Conservation (phyloP, 805 yeast genomes). For the Saccharomycopsis babjevae region DNA sequence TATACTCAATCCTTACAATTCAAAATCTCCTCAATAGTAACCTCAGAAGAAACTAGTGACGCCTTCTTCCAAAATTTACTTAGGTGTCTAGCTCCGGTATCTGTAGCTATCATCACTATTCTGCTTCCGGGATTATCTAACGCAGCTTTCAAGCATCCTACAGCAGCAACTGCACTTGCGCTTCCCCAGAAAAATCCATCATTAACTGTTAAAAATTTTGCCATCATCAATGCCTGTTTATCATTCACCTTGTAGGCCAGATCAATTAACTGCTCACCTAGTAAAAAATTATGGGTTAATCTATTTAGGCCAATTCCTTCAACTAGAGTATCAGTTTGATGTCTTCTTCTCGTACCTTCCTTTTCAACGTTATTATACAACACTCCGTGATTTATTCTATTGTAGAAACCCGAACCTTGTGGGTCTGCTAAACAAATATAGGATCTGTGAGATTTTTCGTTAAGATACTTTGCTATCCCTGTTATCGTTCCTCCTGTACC, state of each 20-base stretch:
- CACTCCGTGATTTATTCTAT: slow-evolving; percentile 79
- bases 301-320: slow-evolving; percentile 93
- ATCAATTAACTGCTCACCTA: slow-evolving; percentile 63
- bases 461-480: slow-evolving; percentile 77
- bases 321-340: slow-evolving; percentile 89
- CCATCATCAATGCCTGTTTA: slow-evolving; percentile 78
- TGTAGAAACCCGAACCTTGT: slow-evolving; percentile 87
- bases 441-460: slow-evolving; percentile 33
- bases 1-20: neutral
- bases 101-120: slow-evolving; percentile 83
- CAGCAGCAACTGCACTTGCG: slow-evolving; percentile 89
- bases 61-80: slow-evolving; percentile 89
- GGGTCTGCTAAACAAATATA: slow-evolving; percentile 79
- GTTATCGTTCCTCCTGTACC: slow-evolving; percentile 97
- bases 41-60: slow-evolving; percentile 24
- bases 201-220: slow-evolving; percentile 62
- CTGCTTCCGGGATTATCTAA: slow-evolving; percentile 43
- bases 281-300: slow-evolving; percentile 67
- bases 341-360: slow-evolving; percentile 90
- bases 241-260: slow-evolving; percentile 75
- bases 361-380: slow-evolving; percentile 85
- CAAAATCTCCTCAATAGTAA: slow-evolving; percentile 29
- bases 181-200: slow-evolving; percentile 92
- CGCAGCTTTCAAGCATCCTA: slow-evolving; percentile 67
- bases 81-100: slow-evolving; percentile 81